Percentiles rank a stretch among this genome's conserved stretches.
These are phyloP conservation scores for Xanthoconium purpureum DNA, from an alignment of 768 basidiomycete genomes.

Conservation along the genomic window DNA sequence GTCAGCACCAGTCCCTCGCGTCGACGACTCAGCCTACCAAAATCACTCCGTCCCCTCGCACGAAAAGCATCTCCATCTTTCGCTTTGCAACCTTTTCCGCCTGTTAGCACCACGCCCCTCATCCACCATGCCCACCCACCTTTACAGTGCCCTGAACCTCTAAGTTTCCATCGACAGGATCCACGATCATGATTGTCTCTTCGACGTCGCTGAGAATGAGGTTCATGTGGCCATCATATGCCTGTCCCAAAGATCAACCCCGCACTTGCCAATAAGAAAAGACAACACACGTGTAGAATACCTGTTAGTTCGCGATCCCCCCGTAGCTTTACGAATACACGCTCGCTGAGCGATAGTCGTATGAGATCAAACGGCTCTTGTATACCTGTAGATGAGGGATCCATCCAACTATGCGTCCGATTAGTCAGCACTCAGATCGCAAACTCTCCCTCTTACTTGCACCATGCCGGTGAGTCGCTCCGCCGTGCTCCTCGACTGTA, in stretches of 20 bases:
- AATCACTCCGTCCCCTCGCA: constrained; percentile 95
- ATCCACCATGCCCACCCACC: constrained; percentile 36
- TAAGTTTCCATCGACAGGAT: constrained; percentile 63
- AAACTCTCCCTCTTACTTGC: constrained; percentile 21
- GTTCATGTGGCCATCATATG: constrained; percentile 99
- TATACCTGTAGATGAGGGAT: constrained; percentile 68
- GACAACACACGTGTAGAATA: constrained; percentile 75
- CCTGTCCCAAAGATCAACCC: constrained; percentile 47
- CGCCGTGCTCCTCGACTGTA: neutral
- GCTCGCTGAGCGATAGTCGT: constrained; percentile 92
- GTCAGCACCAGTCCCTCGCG: constrained; percentile 8
- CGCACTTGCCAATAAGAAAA: neutral
- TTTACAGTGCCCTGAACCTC: constrained; percentile 63
- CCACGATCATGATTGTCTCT: constrained; percentile 96
- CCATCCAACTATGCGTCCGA: constrained; percentile 45
- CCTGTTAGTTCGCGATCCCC: constrained; percentile 92
- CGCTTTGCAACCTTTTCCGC: constrained; percentile 75
- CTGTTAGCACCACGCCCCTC: neutral
- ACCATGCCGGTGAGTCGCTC: constrained; percentile 61
- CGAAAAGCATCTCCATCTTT: constrained; percentile 97
- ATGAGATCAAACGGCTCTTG: constrained; percentile 98
- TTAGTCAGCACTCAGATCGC: constrained; percentile 24
- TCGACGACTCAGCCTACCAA: constrained; percentile 52
- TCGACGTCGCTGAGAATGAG: constrained; percentile 96
- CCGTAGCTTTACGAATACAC: constrained; percentile 95